These are phyloP conservation scores for Aspergillus sp. DNA, from an alignment of 2,329 filamentous ascomycete species.

Conservation along the genomic window DNA sequence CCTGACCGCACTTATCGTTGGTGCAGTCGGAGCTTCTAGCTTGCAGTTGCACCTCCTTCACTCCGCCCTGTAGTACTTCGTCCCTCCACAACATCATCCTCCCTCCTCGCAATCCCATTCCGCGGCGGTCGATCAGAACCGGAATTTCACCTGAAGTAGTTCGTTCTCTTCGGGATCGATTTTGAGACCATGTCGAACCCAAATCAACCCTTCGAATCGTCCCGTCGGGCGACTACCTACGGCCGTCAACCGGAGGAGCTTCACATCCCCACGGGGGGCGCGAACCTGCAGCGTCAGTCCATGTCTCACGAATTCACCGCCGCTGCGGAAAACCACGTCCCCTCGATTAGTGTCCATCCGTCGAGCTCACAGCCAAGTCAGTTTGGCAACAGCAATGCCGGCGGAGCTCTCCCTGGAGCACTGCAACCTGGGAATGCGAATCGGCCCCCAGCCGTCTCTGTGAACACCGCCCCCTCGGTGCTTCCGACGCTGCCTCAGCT, in stretches of 20 bases:
- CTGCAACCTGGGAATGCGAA: conserved; percentile 56
- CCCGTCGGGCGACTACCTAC: conserved; percentile 49
- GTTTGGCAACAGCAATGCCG: conserved; percentile 43
- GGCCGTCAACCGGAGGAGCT: conserved; percentile 56
- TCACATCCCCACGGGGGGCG: conserved; percentile 49
- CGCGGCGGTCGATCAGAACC: neutral
- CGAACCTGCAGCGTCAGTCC: conserved; percentile 40
- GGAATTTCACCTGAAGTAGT: neutral
- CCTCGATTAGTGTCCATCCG: conserved; percentile 61
- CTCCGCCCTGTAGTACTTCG: neutral
- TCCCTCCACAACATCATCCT: conserved; percentile 1
- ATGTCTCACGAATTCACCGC: conserved; percentile 50
- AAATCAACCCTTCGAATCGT: conserved; percentile 47
- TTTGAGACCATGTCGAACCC: conserved; percentile 43
- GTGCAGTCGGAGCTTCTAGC: conserved; percentile 32
- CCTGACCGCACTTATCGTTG: conserved; percentile 46
- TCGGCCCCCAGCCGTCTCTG: conserved; percentile 53
- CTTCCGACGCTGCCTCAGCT: conserved; percentile 56
- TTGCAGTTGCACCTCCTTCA: neutral
- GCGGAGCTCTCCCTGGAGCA: conserved; percentile 55
- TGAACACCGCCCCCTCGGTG: conserved; percentile 58
- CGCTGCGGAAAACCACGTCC: conserved; percentile 49
- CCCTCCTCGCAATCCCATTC: neutral
- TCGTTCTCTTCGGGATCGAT: conserved; percentile 6
- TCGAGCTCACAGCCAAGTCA: conserved; percentile 50